Evolutionary conservation across 345 rosid species (phyloP).

Genomic region (Excoecaria agallocha): DNA sequence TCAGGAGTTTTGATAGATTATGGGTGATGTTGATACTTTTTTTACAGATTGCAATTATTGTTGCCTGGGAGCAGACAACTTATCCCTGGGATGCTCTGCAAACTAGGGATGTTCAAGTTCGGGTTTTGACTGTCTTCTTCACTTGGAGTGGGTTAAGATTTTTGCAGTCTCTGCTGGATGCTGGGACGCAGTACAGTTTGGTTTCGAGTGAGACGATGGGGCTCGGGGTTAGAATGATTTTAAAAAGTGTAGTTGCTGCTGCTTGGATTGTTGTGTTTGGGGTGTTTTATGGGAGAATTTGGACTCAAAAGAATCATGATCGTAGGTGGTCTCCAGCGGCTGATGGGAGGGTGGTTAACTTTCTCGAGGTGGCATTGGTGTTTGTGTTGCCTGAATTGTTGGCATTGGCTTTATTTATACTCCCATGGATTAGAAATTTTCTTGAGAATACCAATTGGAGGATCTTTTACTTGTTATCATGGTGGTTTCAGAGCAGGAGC

Average conservation of each 20-base stretch:
- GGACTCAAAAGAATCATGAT: conserved; percentile 61
- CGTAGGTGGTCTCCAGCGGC: conserved; percentile 48
- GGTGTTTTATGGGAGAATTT: conserved; percentile 67
- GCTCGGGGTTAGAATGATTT: conserved; percentile 72
- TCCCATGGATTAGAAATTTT: conserved; percentile 93
- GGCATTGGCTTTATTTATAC: conserved; percentile 68
- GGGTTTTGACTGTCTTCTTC: conserved; percentile 65
- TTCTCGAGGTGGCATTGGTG: conserved; percentile 60
- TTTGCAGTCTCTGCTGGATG: conserved; percentile 76
- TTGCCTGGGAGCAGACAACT: conserved; percentile 56
- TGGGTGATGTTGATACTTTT: conserved; percentile 81
- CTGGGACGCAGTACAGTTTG: conserved; percentile 54
- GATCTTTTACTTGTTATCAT: conserved; percentile 50
- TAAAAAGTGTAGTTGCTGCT: conserved; percentile 63
- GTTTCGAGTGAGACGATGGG: conserved; percentile 75
- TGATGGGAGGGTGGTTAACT: conserved; percentile 43
- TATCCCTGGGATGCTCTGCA: conserved; percentile 67
- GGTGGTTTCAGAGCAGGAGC: conserved; percentile 81
- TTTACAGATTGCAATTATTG: conserved; percentile 73
- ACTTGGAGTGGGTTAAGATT: conserved; percentile 89
- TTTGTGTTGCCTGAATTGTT: conserved; percentile 72
- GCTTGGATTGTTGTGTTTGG: conserved; percentile 66
- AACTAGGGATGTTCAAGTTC: conserved; percentile 53
- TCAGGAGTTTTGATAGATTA: conserved; percentile 81
- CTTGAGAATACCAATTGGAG: conserved; percentile 88